phyloP scores from a whole-genome alignment of 208 protist species.

The Leishmania arabica region DNA sequence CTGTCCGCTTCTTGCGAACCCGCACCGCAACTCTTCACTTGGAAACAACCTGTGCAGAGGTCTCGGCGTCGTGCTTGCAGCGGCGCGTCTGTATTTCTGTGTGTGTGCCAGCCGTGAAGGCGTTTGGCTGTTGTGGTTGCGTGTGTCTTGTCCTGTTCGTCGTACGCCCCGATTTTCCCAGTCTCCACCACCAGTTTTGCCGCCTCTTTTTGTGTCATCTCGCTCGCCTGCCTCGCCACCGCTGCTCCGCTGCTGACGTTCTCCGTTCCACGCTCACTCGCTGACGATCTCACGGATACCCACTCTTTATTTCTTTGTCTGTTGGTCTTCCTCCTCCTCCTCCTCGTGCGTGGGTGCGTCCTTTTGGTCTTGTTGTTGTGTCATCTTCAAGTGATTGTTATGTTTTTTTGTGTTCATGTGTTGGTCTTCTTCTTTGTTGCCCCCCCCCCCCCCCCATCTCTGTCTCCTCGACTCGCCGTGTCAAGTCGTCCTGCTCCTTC shows the following conservation, averaged over 20 bases:
- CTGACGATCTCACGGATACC: background rate
- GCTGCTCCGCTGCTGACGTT: background rate
- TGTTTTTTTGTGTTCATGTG: too few relatives aligned
- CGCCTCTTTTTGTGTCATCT: background rate
- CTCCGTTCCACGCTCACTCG: background rate
- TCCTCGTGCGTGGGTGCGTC: background rate
- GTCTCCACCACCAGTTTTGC: background rate
- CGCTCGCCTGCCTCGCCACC: background rate
- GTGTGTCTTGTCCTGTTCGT: background rate
- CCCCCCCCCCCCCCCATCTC: too few relatives aligned
- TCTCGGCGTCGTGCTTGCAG: background rate
- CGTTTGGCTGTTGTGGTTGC: too few relatives aligned
- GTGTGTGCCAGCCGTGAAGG: background rate
- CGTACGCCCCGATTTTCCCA: background rate
- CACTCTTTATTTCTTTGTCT: background rate
- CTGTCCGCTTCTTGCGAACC: background rate
- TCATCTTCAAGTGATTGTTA: background rate
- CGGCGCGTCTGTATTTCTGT: background rate
- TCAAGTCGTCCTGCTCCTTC: background rate
- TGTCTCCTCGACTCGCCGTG: background rate
- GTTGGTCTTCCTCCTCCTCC: too few relatives aligned
- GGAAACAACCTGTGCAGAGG: background rate
- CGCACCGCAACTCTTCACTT: background rate
- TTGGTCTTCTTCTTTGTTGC: background rate
- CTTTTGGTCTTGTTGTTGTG: background rate